phyloP scores from a whole-genome alignment of 768 basidiomycete species.

The Podaxis sp. region DNA sequence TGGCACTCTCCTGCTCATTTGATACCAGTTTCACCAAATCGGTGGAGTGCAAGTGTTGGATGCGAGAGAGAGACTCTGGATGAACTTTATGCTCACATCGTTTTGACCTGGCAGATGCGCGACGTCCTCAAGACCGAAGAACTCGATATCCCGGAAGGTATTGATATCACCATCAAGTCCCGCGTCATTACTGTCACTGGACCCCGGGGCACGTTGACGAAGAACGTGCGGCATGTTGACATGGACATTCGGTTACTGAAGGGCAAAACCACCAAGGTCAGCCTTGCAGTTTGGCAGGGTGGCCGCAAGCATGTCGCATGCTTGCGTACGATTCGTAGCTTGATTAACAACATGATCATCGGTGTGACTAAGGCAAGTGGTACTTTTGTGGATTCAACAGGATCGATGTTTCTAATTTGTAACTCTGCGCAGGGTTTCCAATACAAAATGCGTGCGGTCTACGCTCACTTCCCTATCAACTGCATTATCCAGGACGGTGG shows the following conservation, averaged over 20 bases:
- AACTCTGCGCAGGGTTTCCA: conserved; percentile 76
- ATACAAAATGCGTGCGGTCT: conserved; percentile 99
- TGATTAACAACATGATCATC: conserved; percentile 96
- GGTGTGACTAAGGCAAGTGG: conserved; percentile 88
- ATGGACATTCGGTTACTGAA: conserved; percentile 89
- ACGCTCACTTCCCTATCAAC: conserved; percentile 99
- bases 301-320: conserved; percentile 98
- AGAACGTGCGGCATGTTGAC: conserved; percentile 89
- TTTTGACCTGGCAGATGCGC: conserved; percentile 65
- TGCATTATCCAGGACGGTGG: conserved; percentile 85
- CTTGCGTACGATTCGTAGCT: conserved; percentile 90
- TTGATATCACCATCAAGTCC: conserved; percentile 85
- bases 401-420: not conserved
- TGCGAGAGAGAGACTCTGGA: conserved; percentile 32
- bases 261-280: conserved; percentile 75
- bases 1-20: conserved; percentile 12
- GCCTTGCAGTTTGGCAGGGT: conserved; percentile 96
- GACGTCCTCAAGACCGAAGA: conserved; percentile 93
- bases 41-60: conserved; percentile 26
- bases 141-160: conserved; percentile 80
- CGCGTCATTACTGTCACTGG: conserved; percentile 90
- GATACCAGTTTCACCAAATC: conserved; percentile 20
- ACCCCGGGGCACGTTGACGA: conserved; percentile 88
- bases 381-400: not conserved
- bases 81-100: conserved; percentile 21